Evolutionary conservation across 192 early-diverging fungal genomes (phyloP).

Genomic region (Dissophora ornata): DNA sequence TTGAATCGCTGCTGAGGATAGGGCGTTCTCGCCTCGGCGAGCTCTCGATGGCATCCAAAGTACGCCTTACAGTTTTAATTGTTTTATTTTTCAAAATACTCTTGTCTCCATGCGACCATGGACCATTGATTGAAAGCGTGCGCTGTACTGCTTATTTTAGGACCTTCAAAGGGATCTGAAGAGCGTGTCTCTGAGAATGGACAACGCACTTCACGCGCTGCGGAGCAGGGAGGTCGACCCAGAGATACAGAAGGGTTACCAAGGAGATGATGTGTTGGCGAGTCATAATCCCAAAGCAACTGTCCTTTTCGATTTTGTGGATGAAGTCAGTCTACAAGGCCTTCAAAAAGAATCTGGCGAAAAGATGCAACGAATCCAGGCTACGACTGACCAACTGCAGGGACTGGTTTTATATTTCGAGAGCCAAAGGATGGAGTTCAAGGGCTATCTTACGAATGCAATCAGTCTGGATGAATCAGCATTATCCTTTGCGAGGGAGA

Average conservation of each 20-base stretch:
- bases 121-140: background rate
- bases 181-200: constrained; percentile 37
- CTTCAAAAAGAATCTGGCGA: constrained; percentile 27
- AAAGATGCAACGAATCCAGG: constrained; percentile 20
- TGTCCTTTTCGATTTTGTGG: constrained; percentile 41
- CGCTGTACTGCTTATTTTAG: constrained; percentile 3
- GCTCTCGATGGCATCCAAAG: constrained; percentile 27
- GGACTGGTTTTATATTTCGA: constrained; percentile 20
- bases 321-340: constrained; percentile 35
- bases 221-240: constrained; percentile 34
- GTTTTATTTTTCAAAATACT: too few species aligned
- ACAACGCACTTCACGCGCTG: constrained; percentile 31
- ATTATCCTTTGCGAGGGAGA: constrained; percentile 54
- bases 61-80: background rate
- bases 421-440: constrained; percentile 31
- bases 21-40: constrained; percentile 26
- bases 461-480: constrained; percentile 57
- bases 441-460: constrained; percentile 23
- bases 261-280: background rate
- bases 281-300: background rate
- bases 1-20: constrained; percentile 35
- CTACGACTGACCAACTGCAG: constrained; percentile 16
- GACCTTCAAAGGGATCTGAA: constrained; percentile 35
- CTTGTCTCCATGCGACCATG: too few species aligned
- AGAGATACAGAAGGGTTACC: constrained; percentile 29